Percentiles rank a stretch among this genome's conserved stretches.
phyloP scores from a whole-genome alignment of 2,329 filamentous ascomycete genomes.

The Epichloe sylvatica region DNA sequence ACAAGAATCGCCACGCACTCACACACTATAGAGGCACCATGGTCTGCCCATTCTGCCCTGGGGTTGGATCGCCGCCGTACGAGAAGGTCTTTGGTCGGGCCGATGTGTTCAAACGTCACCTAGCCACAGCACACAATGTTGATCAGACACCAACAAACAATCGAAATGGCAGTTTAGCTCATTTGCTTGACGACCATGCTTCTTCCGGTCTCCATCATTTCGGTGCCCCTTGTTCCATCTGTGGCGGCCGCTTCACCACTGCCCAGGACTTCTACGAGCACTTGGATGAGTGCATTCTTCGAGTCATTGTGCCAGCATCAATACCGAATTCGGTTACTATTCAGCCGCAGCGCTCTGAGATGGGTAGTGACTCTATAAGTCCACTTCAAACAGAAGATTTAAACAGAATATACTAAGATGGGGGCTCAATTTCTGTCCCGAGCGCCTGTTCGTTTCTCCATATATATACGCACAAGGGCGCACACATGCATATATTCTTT shows the following conservation, averaged over 20 bases:
- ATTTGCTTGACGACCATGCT: conserved; percentile 3
- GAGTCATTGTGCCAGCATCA: conserved; percentile 37
- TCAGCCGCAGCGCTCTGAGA: not conserved
- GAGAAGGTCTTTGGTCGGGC: conserved; percentile 95
- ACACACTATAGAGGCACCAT: conserved; percentile 98
- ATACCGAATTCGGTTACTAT: not conserved
- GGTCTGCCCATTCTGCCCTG: conserved; percentile 93
- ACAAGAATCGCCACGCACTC: conserved; percentile 91
- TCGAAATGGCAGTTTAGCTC: conserved; percentile 25
- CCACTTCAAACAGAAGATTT: not conserved
- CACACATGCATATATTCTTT: too few relatives aligned
- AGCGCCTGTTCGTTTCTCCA: too few relatives aligned
- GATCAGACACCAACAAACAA: conserved; percentile 90
- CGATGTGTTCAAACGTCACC: conserved; percentile 91
- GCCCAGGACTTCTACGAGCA: conserved; percentile 98
- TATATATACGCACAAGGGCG: too few relatives aligned
- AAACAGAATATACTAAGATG: not conserved
- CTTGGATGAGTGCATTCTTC: conserved; percentile 54
- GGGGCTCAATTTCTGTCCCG: too few relatives aligned
- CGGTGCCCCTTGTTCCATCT: conserved; percentile 84
- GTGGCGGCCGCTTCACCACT: conserved; percentile 61
- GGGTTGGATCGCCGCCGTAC: conserved; percentile 66
- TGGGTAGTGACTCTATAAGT: conserved; percentile 1
- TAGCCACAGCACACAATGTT: conserved; percentile 84
- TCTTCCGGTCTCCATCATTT: not conserved